Evolutionary conservation across 2,329 filamentous ascomycete species (phyloP).

Genomic region (Aspergillaceae sp.): DNA sequence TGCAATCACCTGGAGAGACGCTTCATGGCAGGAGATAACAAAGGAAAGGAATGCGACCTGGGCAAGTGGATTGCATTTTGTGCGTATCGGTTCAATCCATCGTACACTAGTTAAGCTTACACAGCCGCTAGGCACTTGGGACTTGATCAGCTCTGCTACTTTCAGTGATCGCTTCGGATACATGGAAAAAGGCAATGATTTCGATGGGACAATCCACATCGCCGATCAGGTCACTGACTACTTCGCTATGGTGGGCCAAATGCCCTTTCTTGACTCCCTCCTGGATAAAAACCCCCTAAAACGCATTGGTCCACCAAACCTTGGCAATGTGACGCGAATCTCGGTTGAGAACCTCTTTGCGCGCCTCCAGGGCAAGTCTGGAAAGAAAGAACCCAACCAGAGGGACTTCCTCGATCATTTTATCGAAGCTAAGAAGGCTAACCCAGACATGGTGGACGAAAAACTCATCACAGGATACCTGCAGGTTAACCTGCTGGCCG

Average conservation of each 20-base stretch:
- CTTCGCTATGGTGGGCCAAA: constrained; percentile 17
- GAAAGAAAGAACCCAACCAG: constrained; percentile 13
- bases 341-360: constrained; percentile 15
- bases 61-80: neutral
- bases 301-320: constrained; percentile 13
- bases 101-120: neutral
- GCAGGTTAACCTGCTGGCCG: constrained; percentile 25
- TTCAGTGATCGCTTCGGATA: constrained; percentile 20
- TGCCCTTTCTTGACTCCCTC: constrained; percentile 19
- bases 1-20: too few species aligned
- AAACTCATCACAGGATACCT: constrained; percentile 30
- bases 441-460: constrained; percentile 30
- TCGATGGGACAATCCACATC: constrained; percentile 15
- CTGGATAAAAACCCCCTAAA: constrained; percentile 23
- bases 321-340: neutral
- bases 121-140: constrained; percentile 7
- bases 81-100: neutral
- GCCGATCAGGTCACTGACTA: constrained; percentile 17
- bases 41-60: constrained; percentile 3
- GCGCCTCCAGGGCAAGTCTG: constrained; percentile 5
- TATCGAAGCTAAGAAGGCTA: constrained; percentile 2
- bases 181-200: constrained; percentile 18
- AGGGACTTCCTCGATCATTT: too few species aligned
- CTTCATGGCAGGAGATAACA: too few species aligned
- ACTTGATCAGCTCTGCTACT: constrained; percentile 18